Evolutionary conservation across 2,329 filamentous ascomycete species (phyloP), one percentile per base, ranked within the genome.

Genomic region (Huntiella savannae): DNA sequence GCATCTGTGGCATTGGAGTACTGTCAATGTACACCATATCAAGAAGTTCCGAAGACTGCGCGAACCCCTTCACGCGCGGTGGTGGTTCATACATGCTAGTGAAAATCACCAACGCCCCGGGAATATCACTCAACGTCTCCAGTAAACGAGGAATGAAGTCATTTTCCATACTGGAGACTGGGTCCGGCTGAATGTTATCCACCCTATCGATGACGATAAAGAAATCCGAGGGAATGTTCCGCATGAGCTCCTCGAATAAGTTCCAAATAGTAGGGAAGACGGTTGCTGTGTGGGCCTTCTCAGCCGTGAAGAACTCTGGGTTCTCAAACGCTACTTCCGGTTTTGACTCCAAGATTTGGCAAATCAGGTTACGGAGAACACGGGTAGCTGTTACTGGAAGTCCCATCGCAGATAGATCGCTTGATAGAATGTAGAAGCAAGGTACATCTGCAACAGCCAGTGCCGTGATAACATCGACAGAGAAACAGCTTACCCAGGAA

Each of bases 21-120:
- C 33, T 46, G 42, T 46, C 33, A 28, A 49, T 16, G 38, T 42
- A 45, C 7, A 39, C 10, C n/a, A 49, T 11, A 8, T 42, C 43
- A 8, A 49, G 19, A 11, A 43, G 22, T 12, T 35, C 19, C n/a
- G 12, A 28, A 8, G 22, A 28, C 19, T 43, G 47, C 5, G 45
- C 32, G 10, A 45, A 46, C 4, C 4, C 16, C 5, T 41, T 37
- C 1, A 51, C 19, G 11, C 46, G 43, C 5, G 40, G 46, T 4
- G 49, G 49, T 33, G 49, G 49, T n/a, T 51, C 46, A 39, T 40
- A 51, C 15, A 49, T 42, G 28, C 49, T 51, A 2, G 49, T 51
- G n/a, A 49, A 32, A 12, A 51, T 45, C 4, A 33, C 43, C 15
- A 40, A 22, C 3, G 39, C 40, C 36, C 19, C 34, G 3, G 49